phyloP scores from a whole-genome alignment of 345 rosid genomes.

The Lenwebbia sp. region DNA sequence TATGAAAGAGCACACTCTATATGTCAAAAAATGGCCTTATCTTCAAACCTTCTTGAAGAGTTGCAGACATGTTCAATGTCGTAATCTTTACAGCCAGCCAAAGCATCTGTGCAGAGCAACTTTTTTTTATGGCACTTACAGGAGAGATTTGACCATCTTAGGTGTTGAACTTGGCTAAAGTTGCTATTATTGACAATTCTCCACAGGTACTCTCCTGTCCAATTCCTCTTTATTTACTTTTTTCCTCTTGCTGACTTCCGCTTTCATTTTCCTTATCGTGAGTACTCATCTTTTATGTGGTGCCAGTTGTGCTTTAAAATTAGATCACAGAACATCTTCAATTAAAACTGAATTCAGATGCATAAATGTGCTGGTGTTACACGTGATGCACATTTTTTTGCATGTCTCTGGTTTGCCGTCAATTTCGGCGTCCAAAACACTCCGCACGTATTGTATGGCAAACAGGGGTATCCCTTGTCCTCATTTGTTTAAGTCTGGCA shows the following conservation, averaged over 20 bases:
- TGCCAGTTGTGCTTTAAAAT: background rate
- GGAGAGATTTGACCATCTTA: slow-evolving; percentile 82
- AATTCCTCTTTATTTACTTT: background rate
- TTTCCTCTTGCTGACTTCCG: background rate
- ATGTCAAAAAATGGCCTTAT: slow-evolving; percentile 85
- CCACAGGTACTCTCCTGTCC: slow-evolving; percentile 62
- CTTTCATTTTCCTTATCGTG: background rate
- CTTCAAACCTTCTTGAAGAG: slow-evolving; percentile 70
- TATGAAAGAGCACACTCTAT: slow-evolving; percentile 75
- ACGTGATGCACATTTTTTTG: no score
- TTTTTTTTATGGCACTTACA: slow-evolving; percentile 76
- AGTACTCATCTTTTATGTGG: background rate
- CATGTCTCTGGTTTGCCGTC: no score
- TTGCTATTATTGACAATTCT: slow-evolving; percentile 88
- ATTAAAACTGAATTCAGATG: no score
- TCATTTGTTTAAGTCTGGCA: no score
- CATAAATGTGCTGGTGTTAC: no score
- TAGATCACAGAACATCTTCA: no score
- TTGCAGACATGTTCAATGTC: slow-evolving; percentile 77
- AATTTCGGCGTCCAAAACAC: no score
- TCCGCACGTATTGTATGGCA: no score
- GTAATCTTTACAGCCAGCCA: slow-evolving; percentile 94
- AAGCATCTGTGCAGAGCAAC: slow-evolving; percentile 80
- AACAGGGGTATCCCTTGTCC: no score
- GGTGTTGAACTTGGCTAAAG: slow-evolving; percentile 92